A percentile compares a stretch with the other conserved stretches of the same genome.
Evolutionary conservation across 768 basidiomycete species (phyloP).

Genomic region (Kwoniella botswanensis): DNA sequence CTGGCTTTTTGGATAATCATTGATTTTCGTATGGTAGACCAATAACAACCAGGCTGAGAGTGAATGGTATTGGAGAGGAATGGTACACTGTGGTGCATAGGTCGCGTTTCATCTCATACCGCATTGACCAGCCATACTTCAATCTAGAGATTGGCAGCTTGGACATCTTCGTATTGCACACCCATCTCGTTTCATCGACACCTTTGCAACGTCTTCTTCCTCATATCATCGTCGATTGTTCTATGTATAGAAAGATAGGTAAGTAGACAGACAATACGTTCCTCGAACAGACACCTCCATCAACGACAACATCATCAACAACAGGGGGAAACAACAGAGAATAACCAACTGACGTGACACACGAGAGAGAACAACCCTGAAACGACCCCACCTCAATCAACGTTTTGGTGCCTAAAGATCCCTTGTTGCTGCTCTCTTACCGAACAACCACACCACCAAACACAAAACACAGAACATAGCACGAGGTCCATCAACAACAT

Average conservation of each 20-base stretch:
- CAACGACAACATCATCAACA: background rate
- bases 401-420: slow-evolving; percentile 4
- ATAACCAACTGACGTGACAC: slow-evolving; percentile 10
- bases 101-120: slow-evolving; percentile 13
- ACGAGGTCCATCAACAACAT: slow-evolving; percentile 7
- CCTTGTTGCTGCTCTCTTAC: background rate
- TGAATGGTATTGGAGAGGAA: background rate
- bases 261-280: background rate
- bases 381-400: slow-evolving; percentile 4
- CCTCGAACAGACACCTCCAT: background rate
- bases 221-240: background rate
- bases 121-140: slow-evolving; percentile 11
- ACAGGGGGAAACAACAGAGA: background rate
- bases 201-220: background rate
- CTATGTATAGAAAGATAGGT: background rate
- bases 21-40: background rate
- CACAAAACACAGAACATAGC: background rate
- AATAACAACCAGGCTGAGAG: background rate
- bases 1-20: slow-evolving; percentile 7
- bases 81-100: background rate
- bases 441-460: background rate
- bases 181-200: background rate
- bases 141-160: background rate
- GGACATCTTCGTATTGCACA: background rate
- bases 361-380: background rate